Conservation (phyloP, 2,329 filamentous ascomycete species). For the Bisporella sp. region DNA sequence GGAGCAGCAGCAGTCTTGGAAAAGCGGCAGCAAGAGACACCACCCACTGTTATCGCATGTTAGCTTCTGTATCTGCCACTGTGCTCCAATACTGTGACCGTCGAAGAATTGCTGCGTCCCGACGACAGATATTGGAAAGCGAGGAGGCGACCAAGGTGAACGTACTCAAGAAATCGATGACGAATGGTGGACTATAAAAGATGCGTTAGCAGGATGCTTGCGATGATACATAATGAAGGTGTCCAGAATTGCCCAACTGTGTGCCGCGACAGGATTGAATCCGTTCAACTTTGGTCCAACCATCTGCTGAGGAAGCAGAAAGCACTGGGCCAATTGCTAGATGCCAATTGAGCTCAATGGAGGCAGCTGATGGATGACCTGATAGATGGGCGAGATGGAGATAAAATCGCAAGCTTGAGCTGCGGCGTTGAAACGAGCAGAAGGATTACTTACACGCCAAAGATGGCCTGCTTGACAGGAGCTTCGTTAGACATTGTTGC, state of each 20-base stretch:
- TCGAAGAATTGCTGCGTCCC: no score
- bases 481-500: constrained; percentile 40
- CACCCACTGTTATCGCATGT: constrained; percentile 69
- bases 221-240: no score
- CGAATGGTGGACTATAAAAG: constrained; percentile 61
- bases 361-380: constrained; percentile 14
- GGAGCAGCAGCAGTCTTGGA: constrained; percentile 99
- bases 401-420: constrained; percentile 11
- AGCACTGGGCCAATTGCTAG: neutral
- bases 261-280: no score
- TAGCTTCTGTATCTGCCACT: constrained; percentile 6
- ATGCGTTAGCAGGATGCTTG: no score
- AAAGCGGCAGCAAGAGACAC: constrained; percentile 96
- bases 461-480: constrained; percentile 48
- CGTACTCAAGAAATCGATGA: constrained; percentile 99
- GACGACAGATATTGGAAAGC: neutral
- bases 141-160: constrained; percentile 30
- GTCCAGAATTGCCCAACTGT: no score
- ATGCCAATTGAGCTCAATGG: constrained; percentile 19
- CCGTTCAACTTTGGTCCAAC: no score
- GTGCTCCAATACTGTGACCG: no score
- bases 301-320: no score
- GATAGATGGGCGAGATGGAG: constrained; percentile 12
- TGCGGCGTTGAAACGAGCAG: constrained; percentile 16
- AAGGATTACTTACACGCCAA: constrained; percentile 56